Percentiles rank a stretch among this genome's conserved stretches.
phyloP scores from a whole-genome alignment of 345 rosid genomes.

The Aethionema arabicum region DNA sequence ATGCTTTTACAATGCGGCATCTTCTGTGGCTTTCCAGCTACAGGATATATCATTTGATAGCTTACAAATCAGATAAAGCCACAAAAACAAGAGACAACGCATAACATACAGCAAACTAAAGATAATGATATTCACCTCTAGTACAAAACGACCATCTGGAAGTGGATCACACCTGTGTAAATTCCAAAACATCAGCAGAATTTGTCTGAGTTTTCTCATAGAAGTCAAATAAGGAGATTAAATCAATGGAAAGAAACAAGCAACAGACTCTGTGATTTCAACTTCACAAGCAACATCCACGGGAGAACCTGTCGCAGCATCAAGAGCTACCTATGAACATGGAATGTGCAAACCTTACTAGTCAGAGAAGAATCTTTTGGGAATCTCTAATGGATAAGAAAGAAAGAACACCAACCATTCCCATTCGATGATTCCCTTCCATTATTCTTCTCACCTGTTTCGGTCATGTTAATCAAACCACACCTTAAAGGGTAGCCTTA shows the following conservation, averaged over 20 bases:
- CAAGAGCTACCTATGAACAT: slow-evolving; percentile 66
- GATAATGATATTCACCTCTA: slow-evolving; percentile 54
- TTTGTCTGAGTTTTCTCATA: slow-evolving; percentile 2
- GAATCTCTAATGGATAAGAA: slow-evolving; percentile 9
- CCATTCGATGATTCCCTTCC: slow-evolving; percentile 98
- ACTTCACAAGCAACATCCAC: slow-evolving; percentile 95
- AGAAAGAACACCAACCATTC: slow-evolving; percentile 63
- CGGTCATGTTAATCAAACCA: slow-evolving; percentile 27
- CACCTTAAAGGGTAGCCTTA: slow-evolving; percentile 2
- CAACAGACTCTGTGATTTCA: slow-evolving; percentile 91
- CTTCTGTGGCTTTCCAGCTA: slow-evolving; percentile 90
- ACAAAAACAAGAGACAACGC: not conserved
- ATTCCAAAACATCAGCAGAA: slow-evolving; percentile 28
- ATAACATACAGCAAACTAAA: not conserved
- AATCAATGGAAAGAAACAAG: slow-evolving; percentile 18
- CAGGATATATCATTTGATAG: slow-evolving; percentile 19
- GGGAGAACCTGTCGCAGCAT: slow-evolving; percentile 61
- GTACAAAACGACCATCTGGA: slow-evolving; percentile 82
- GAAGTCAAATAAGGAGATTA: not conserved
- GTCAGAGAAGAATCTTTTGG: slow-evolving; percentile 26
- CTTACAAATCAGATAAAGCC: not conserved
- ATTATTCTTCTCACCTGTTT: slow-evolving; percentile 84
- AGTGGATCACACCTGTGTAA: slow-evolving; percentile 85
- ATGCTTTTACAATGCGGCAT: slow-evolving; percentile 63
- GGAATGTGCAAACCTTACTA: slow-evolving; percentile 12